Evolutionary conservation across 257 asterid genomes (phyloP).

Genomic region (Rehmannia glutinosa): DNA sequence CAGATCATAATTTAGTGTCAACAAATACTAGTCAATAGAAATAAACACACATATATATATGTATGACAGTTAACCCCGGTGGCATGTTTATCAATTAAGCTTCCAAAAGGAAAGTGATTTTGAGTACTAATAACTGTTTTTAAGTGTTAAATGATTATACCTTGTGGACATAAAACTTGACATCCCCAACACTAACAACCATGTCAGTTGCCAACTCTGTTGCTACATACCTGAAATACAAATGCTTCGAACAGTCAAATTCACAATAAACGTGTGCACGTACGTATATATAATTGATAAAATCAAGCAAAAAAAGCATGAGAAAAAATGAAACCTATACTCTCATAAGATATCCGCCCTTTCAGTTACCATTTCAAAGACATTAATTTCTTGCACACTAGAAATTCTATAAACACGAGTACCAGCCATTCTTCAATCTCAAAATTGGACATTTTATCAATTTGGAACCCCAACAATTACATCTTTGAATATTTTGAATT

Average conservation of each 20-base stretch:
- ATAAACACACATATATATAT: no score
- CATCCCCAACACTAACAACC: constrained; percentile 37
- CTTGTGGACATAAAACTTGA: constrained; percentile 51
- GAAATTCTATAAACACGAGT: neutral
- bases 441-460: no score
- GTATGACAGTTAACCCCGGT: no score
- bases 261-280: neutral
- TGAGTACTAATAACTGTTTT: neutral
- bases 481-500: no score
- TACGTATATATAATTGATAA: neutral
- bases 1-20: no score
- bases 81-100: no score
- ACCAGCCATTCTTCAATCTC: neutral
- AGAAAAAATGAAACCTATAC: neutral
- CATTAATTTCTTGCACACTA: neutral
- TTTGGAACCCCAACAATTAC: no score
- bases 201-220: constrained; percentile 45
- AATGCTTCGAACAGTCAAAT: neutral
- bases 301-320: neutral
- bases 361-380: neutral
- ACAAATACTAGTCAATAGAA: no score
- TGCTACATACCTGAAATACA: constrained; percentile 42
- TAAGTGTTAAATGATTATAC: no score
- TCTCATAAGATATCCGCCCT: neutral
- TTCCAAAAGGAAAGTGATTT: neutral